These are phyloP conservation scores for Lipomyces sp. DNA, from an alignment of 805 yeast genomes.

Conservation along the genomic window DNA sequence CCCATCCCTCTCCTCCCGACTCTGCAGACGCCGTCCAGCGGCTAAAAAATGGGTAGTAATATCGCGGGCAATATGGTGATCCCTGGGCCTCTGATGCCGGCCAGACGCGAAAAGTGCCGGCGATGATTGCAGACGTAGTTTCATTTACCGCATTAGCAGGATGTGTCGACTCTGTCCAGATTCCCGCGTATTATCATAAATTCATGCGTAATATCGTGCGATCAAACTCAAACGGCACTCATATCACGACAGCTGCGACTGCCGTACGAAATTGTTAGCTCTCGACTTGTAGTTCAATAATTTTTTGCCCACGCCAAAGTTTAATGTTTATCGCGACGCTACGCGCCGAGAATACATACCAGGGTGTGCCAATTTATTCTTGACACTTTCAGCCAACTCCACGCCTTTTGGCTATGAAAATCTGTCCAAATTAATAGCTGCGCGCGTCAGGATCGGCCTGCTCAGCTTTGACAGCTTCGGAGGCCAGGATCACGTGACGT, in stretches of 20 bases:
- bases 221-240: background rate
- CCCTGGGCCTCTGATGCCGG: background rate
- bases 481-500: too few relatives aligned
- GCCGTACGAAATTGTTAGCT: background rate
- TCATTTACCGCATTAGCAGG: background rate
- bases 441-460: too few relatives aligned
- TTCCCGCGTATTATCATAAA: background rate
- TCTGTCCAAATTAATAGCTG: too few relatives aligned
- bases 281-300: background rate
- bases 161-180: background rate
- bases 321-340: background rate
- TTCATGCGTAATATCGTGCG: background rate
- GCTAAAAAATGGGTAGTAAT: background rate
- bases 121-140: background rate
- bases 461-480: too few relatives aligned
- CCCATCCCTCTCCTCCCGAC: background rate
- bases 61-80: background rate
- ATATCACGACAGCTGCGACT: background rate
- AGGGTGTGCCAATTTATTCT: too few relatives aligned
- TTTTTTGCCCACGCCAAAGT: background rate
- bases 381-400: too few relatives aligned
- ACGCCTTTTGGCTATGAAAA: too few relatives aligned
- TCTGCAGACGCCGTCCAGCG: background rate
- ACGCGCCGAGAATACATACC: background rate
- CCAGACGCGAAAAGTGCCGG: background rate